Evolutionary conservation across 1,284 basidiomycete species (phyloP).

Genomic region (Rugosomyces carneus): DNA sequence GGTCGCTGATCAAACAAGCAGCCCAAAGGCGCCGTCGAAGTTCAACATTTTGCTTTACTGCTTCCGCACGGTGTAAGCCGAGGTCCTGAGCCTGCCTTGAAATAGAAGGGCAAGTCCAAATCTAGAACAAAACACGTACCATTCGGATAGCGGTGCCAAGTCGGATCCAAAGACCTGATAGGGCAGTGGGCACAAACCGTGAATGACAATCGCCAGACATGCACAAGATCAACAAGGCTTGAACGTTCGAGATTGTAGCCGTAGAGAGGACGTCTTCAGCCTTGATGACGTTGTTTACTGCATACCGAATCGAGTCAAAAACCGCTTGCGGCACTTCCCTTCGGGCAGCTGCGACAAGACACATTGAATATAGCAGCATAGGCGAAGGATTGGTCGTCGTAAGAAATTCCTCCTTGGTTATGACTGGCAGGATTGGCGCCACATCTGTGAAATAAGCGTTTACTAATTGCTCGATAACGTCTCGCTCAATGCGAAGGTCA

Average conservation of each 20-base stretch:
- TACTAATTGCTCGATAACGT: constrained; percentile 76
- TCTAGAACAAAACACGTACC: constrained; percentile 40
- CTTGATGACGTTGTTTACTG: constrained; percentile 84
- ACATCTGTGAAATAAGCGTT: constrained; percentile 90
- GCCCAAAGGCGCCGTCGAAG: constrained; percentile 85
- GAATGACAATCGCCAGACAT: constrained; percentile 80
- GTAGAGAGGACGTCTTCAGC: constrained; percentile 87
- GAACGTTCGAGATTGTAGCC: constrained; percentile 82
- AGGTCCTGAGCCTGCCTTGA: constrained; percentile 78
- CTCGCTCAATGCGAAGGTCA: constrained; percentile 68
- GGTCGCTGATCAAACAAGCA: constrained; percentile 84
- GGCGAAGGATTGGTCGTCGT: constrained; percentile 68
- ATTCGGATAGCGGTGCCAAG: constrained; percentile 79
- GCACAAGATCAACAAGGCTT: constrained; percentile 80
- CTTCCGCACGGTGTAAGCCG: constrained; percentile 83
- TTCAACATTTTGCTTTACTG: constrained; percentile 72
- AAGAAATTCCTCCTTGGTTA: constrained; percentile 85
- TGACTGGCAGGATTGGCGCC: constrained; percentile 80
- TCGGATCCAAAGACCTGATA: constrained; percentile 74
- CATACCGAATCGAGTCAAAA: constrained; percentile 79
- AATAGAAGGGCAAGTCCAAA: constrained; percentile 6
- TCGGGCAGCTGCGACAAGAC: constrained; percentile 82
- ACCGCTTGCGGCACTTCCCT: constrained; percentile 79
- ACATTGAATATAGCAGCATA: constrained; percentile 87
- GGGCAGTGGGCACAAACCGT: constrained; percentile 68